Evolutionary conservation across 805 yeast genomes (phyloP), one percentile per base, ranked within the genome.

Genomic region (Cyberlindnera suaveolens): DNA sequence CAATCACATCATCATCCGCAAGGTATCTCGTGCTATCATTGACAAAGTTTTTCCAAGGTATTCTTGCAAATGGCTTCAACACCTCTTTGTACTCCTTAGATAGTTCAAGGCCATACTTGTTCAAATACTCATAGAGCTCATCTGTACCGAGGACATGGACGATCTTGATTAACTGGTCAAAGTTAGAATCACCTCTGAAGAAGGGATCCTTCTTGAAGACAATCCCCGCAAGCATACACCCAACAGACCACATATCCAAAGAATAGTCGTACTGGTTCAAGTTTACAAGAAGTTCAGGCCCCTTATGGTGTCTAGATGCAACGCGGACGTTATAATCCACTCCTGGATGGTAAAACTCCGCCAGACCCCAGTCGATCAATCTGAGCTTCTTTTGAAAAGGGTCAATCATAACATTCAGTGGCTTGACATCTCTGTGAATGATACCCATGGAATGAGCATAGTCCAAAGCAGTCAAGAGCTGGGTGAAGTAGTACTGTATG

Each of bases 351-450:
- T 89, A 89, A 60, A 87, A 89, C 62, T 90, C 97, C 8, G 97
- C 96, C 41, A 90, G 67, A 7, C 97, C 97, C 96, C 96, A 90
- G 64, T 90, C 97, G 42, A 90, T 89, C 50, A 89, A 74, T 50
- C 96, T 75, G 53, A 90, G 67, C 57, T 76, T 78, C 62, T 68
- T 79, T 48, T 72, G 74, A 47, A 73, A 67, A 43, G 86, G 96
- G 63, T 90, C 96, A 53, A 90, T 90, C 96, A 90, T 90, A 50
- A 90, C 85, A 63, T 90, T 90, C 57, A 90, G 96, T 10, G 97
- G 97, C 64, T 90, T 90, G 43, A 90, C 96, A 64, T 90, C 97
- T 61, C 97, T 74, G 60, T 90, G 97, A 80, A 90, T 89, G 47
- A 90, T 87, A 18, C 97, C 97, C 88, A 85, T 85, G 11, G 96